phyloP scores from a whole-genome alignment of 169 alveolate species.

The Neospora caninum region DNA sequence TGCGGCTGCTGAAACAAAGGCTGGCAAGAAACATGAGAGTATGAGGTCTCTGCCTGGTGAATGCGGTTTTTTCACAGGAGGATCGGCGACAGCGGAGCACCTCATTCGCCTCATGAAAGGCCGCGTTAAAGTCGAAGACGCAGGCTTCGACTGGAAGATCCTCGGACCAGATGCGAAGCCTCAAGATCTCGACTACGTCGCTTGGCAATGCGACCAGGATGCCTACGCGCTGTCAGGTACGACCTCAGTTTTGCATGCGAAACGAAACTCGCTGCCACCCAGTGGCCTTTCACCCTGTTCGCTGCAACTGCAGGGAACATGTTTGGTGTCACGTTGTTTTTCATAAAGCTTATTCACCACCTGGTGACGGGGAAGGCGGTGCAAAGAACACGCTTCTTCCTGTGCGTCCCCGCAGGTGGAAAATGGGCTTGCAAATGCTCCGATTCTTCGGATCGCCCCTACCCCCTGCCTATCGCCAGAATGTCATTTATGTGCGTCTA shows the following conservation, averaged over 20 bases:
- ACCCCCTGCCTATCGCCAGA: too few relatives aligned
- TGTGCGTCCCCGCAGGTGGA: too few relatives aligned
- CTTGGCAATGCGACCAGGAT: conserved; percentile 90
- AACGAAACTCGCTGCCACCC: too few relatives aligned
- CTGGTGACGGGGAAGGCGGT: background rate
- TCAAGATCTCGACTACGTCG: conserved; percentile 78
- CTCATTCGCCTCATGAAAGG: conserved; percentile 77
- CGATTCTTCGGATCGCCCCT: too few relatives aligned
- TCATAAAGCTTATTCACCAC: background rate
- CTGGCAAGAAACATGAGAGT: too few relatives aligned
- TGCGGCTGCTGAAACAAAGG: too few relatives aligned
- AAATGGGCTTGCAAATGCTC: too few relatives aligned
- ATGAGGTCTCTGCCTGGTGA: too few relatives aligned
- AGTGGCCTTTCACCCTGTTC: too few relatives aligned
- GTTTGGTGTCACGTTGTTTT: too few relatives aligned
- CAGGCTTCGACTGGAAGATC: conserved; percentile 91
- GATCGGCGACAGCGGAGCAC: conserved; percentile 75
- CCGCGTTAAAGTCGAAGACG: conserved; percentile 87
- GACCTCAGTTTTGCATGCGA: background rate
- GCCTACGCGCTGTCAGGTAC: conserved; percentile 86
- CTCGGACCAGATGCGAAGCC: conserved; percentile 86
- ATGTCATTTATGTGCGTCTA: too few relatives aligned
- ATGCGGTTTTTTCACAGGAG: conserved; percentile 40
- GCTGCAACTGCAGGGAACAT: too few relatives aligned
- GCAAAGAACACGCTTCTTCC: background rate